Evolutionary conservation across 306 rosid species (phyloP).

Genomic region (Notholithocarpus densiflorus): DNA sequence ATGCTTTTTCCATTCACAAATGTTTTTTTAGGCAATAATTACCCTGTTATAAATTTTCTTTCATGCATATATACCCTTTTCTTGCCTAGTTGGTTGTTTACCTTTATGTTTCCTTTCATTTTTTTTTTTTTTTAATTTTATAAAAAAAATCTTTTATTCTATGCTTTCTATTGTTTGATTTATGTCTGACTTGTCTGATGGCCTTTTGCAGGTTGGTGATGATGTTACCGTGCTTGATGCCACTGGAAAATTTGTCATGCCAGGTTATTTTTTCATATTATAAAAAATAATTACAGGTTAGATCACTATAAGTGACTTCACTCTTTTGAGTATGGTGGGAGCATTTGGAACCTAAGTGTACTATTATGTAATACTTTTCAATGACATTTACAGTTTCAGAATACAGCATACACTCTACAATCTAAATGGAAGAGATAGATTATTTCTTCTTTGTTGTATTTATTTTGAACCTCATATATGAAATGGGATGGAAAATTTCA

Average conservation of each 20-base stretch:
- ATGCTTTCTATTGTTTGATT: conserved; percentile 11
- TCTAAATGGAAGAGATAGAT: not conserved
- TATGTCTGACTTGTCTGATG: conserved; percentile 2
- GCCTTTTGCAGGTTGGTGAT: conserved; percentile 62
- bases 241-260: conserved; percentile 93
- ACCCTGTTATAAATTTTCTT: not conserved
- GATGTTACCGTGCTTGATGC: conserved; percentile 82
- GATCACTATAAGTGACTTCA: not conserved
- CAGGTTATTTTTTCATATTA: conserved; percentile 55
- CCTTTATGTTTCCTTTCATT: not conserved
- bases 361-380: not conserved
- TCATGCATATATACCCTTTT: not conserved
- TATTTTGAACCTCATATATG: not conserved
- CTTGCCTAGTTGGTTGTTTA: not conserved
- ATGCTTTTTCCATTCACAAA: not conserved
- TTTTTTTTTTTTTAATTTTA: not conserved
- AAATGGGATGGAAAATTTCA: no score
- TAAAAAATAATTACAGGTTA: not conserved
- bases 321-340: not conserved
- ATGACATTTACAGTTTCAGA: not conserved
- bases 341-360: not conserved
- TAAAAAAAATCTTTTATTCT: not conserved
- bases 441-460: not conserved
- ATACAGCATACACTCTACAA: not conserved
- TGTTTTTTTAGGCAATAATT: not conserved